A percentile compares a stretch with the other conserved stretches of the same genome.
These are phyloP conservation scores for Neurospora pannonica DNA, from an alignment of 495 filamentous ascomycete genomes.

Conservation along the genomic window DNA sequence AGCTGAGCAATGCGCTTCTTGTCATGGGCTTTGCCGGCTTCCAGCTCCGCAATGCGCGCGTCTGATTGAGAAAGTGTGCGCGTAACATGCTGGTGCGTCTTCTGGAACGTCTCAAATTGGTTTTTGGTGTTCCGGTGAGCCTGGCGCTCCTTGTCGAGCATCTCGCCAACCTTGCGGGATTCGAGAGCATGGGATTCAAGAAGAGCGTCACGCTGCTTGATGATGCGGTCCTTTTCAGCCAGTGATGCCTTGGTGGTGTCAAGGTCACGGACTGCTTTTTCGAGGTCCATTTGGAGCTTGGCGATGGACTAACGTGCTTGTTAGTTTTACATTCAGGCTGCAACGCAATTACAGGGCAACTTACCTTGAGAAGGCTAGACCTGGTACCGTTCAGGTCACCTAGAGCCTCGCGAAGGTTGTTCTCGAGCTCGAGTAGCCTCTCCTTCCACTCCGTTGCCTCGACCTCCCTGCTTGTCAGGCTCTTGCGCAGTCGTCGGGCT, in stretches of 20 bases:
- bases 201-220: constrained; percentile 85
- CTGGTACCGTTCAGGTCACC: constrained; percentile 78
- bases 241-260: constrained; percentile 65
- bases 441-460: constrained; percentile 86
- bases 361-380: constrained; percentile 69
- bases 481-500: constrained; percentile 67
- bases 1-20: constrained; percentile 62
- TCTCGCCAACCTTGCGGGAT: constrained; percentile 69
- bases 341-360: background rate
- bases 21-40: constrained; percentile 61
- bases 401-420: constrained; percentile 72
- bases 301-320: constrained; percentile 54
- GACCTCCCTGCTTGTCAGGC: constrained; percentile 70
- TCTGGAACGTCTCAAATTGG: constrained; percentile 78
- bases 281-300: constrained; percentile 80
- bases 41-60: constrained; percentile 73
- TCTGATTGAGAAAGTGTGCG: constrained; percentile 77
- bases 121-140: constrained; percentile 74
- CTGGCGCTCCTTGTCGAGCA: constrained; percentile 85
- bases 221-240: constrained; percentile 76
- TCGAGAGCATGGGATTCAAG: constrained; percentile 85
- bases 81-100: constrained; percentile 72
- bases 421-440: constrained; percentile 79
- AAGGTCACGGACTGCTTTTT: constrained; percentile 70
- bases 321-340: background rate